A percentile compares a stretch with the other conserved stretches of the same genome.
Conservation (phyloP, 2,329 filamentous ascomycete genomes). For the Ophiostoma triangulosporum region DNA sequence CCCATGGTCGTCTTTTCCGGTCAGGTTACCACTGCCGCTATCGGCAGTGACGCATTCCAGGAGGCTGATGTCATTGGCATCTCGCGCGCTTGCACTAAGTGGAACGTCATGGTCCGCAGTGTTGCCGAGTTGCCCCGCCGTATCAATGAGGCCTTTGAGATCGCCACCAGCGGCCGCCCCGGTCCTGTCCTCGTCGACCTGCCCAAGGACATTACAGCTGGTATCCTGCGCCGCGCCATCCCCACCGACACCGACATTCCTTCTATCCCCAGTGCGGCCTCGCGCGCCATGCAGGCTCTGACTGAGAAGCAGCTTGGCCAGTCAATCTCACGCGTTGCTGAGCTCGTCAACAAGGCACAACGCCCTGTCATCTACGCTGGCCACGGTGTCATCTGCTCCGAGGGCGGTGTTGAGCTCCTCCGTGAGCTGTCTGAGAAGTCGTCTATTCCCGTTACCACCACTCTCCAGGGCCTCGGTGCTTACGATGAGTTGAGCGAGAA, state of each 20-base stretch:
- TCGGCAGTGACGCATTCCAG: slow-evolving; percentile 94
- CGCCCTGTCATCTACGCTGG: slow-evolving; percentile 93
- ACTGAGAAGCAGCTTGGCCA: slow-evolving; percentile 57
- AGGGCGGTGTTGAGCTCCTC: slow-evolving; percentile 66
- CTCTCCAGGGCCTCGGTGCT: slow-evolving; percentile 81
- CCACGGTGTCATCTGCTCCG: slow-evolving; percentile 69
- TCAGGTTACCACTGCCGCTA: slow-evolving; percentile 79
- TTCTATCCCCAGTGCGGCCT: slow-evolving; percentile 72
- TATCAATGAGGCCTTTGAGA: slow-evolving; percentile 97
- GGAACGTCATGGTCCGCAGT: slow-evolving; percentile 98
- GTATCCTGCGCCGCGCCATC: slow-evolving; percentile 70
- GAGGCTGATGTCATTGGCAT: slow-evolving; percentile 93
- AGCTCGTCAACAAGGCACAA: slow-evolving; percentile 77
- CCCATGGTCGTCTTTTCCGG: slow-evolving; percentile 93
- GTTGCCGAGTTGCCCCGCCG: slow-evolving; percentile 82
- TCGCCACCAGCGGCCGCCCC: slow-evolving; percentile 84
- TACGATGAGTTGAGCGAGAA: slow-evolving; percentile 91
- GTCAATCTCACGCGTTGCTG: slow-evolving; percentile 64
- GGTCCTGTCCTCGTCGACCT: slow-evolving; percentile 92
- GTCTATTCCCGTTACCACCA: slow-evolving; percentile 88
- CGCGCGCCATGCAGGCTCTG: slow-evolving; percentile 62
- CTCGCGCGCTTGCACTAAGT: slow-evolving; percentile 90
- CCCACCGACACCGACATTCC: slow-evolving; percentile 63
- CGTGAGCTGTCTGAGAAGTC: slow-evolving; percentile 82
- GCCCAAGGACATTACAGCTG: slow-evolving; percentile 90